These are phyloP conservation scores for Phytophthora palmivora DNA, from an alignment of 352 stramenopile species.

Conservation along the genomic window DNA sequence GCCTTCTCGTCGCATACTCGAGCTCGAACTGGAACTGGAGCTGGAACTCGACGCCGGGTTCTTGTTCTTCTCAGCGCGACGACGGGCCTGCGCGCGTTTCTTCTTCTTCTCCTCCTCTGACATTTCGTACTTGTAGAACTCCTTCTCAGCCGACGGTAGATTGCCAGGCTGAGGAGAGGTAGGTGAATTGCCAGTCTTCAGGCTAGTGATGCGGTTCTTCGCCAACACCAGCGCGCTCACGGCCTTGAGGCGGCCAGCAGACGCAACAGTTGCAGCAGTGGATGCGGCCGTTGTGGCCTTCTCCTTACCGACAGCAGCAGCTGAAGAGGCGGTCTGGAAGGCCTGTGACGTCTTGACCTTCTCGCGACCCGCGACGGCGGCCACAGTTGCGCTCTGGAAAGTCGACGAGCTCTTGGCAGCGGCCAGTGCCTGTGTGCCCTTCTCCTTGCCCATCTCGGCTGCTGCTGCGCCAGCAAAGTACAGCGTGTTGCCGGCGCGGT, in stretches of 20 bases:
- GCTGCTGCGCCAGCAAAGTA: conserved; percentile 65
- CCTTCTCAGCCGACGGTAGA: conserved; percentile 60
- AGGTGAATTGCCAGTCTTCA: conserved; percentile 36
- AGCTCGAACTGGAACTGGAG: conserved; percentile 14
- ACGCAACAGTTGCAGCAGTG: conserved; percentile 52
- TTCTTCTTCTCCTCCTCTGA: conserved; percentile 78
- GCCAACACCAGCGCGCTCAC: conserved; percentile 58
- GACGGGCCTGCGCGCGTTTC: conserved; percentile 69
- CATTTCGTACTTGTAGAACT: conserved; percentile 88
- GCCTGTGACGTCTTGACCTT: conserved; percentile 69
- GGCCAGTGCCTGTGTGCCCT: conserved; percentile 57
- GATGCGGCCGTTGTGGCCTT: conserved; percentile 56
- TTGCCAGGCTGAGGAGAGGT: conserved; percentile 33
- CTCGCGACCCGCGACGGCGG: conserved; percentile 54
- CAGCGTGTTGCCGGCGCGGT: conserved; percentile 77
- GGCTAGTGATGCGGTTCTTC: conserved; percentile 59
- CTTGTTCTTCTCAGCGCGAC: conserved; percentile 72
- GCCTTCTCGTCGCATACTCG: conserved; percentile 20
- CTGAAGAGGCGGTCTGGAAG: conserved; percentile 61
- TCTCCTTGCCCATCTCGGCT: conserved; percentile 62
- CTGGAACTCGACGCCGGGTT: conserved; percentile 23
- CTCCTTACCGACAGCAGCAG: conserved; percentile 60
- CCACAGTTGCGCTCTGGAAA: conserved; percentile 63
- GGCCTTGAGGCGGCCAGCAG: conserved; percentile 60
- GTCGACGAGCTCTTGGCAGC: conserved; percentile 67